Base-by-base conservation (phyloP, 768 basidiomycete genomes). In the Rickenella mellea region DNA sequence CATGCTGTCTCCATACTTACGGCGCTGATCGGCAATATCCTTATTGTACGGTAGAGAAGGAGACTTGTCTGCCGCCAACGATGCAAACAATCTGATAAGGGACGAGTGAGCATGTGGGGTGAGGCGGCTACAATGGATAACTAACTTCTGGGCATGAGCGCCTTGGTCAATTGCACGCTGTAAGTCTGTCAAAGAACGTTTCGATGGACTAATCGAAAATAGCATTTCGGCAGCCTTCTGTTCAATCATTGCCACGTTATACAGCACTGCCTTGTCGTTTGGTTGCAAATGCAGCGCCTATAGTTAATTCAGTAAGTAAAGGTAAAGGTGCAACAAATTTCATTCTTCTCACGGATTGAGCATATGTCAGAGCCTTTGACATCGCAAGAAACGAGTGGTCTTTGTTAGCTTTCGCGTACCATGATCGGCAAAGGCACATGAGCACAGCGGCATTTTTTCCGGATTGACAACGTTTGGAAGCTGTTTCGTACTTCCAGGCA, bases 191-290 rank as follows among this genome's bases (percentile, higher is more conserved):
- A 92, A 67, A 2, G 83, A 77, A 15, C 94, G 81, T 57, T 91
- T 90, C 21, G 77, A 67, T 1, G 82, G 73, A 1, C 71, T 69
- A 20, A 93, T 63, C 1, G 77, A 70, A 49, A 91, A 81, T 20
- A 98, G 64, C 64, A 97, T 72, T 59, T 97, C 94, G 0, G 90
- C 87, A 0, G 87, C 82, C 61, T 97, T 97, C 58, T 99, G 96
- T 60, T 93, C 83, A 26, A 98, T 91, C 85, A 99, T 93, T 42
- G 94, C 93, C 52, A 97, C 88, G 60, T 99, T 98, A 64, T 93
- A 98, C 31, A 90, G 47, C 39, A 84, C 79, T 3, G 90, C 86
- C 56, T 93, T 92, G 65, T 99, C 96, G 42, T 70, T 74, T 0
- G 92, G 91, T 49, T 84, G 80, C 5, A 91, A 62, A 48, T 88